These are phyloP conservation scores for Aspergillus ibericus DNA, from an alignment of 2,329 filamentous ascomycete genomes.

Conservation along the genomic window DNA sequence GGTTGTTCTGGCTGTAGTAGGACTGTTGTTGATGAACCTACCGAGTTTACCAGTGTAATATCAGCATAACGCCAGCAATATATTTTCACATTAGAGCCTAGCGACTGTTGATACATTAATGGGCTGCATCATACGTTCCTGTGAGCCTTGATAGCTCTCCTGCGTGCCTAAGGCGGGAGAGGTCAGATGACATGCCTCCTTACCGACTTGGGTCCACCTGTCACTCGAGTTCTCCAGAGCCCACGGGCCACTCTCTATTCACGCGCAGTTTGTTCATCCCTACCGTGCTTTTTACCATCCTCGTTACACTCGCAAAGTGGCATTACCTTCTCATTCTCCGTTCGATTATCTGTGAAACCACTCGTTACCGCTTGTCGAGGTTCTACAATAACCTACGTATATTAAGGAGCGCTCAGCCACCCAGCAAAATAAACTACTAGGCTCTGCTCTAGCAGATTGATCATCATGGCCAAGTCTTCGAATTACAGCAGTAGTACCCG, in stretches of 20 bases:
- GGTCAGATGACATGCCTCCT: too few relatives aligned
- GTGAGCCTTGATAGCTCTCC: too few relatives aligned
- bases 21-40: not conserved
- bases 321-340: not conserved
- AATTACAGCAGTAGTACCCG: slow-evolving; percentile 71
- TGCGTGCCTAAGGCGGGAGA: too few relatives aligned
- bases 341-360: not conserved
- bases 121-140: not conserved
- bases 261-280: not conserved
- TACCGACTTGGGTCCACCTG: not conserved
- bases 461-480: slow-evolving; percentile 52
- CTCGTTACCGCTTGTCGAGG: not conserved
- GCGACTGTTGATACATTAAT: not conserved
- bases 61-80: not conserved
- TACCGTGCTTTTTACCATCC: not conserved
- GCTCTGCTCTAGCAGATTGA: slow-evolving; percentile 8
- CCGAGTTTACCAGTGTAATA: not conserved
- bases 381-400: not conserved
- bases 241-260: not conserved
- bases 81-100: not conserved
- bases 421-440: not conserved
- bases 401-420: not conserved
- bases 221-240: not conserved
- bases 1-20: not conserved
- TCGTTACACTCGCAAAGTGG: not conserved